Base-by-base conservation (phyloP, 2,329 filamentous ascomycete species). In the Xylariomycetidae sp. region DNA sequence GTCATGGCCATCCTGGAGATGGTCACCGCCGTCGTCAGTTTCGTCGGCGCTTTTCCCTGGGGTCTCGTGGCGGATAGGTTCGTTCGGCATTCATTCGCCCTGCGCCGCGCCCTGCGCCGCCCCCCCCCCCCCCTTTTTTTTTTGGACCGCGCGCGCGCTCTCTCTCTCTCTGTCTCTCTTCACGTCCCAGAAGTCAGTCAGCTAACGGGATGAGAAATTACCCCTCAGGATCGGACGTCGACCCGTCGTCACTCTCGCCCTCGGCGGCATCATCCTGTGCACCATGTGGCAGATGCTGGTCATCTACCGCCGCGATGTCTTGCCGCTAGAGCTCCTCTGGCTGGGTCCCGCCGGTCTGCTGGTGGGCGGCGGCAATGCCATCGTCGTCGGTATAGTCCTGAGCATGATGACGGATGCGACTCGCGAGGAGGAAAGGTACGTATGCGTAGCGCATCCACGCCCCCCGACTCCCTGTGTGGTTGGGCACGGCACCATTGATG, bases 361-460 rank as follows among this genome's bases (percentile, higher is more conserved):
- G 6, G 35, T 66, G 20, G 62, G 63, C 5, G 63, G 62, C 7
- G 63, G 62, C 2, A 51, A 50, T 20, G 49, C 53, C 4, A 54
- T 63, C 5, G 25, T 53, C 5, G 14, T 37, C 3, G 57, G 57
- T 16, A 50, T 57, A 9, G 43, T 63, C 17, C 53, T 54, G 22
- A 59, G 60, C 14, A 59, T 64, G 41, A 47, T 56, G 20, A 51
- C 54, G 2, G 62, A 66, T 31, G 50, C 62, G 9, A 58, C 55
- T 0, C 51, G 49, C 6, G 56, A 61, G 25, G 48, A 49, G 25
- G 50, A 57, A 19, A 57, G 58, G 61, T 61, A 36, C 18, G 44
- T 8, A 23, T 8, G n/a, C 8, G 20, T 8, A 23, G n/a, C 20
- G n/a, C 20, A 8, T 9, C 11, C 18, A 12, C 4, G 4, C 14